Percentiles rank a stretch among this genome's conserved stretches.
These are phyloP conservation scores for Periglandula ipomoeae DNA, from an alignment of 2,329 filamentous ascomycete genomes.

Conservation along the genomic window DNA sequence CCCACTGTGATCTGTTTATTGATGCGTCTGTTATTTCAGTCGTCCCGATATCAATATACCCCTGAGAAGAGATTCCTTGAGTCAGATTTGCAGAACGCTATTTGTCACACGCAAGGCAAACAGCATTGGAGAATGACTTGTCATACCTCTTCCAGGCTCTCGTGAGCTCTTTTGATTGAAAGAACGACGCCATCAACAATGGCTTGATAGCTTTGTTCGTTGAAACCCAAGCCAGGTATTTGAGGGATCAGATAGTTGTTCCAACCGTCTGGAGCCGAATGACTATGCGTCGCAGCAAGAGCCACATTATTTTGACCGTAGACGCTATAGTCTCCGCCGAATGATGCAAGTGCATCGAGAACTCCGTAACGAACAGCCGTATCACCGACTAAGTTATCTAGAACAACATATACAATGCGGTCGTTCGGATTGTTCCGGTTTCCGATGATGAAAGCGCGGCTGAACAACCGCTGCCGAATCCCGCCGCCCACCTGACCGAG, in stretches of 20 bases:
- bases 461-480: constrained; percentile 78
- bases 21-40: constrained; percentile 67
- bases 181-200: constrained; percentile 79
- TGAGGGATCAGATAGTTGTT: constrained; percentile 90
- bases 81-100: neutral
- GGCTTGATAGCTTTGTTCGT: constrained; percentile 77
- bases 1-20: constrained; percentile 80
- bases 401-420: constrained; percentile 76
- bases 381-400: constrained; percentile 86
- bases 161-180: constrained; percentile 73
- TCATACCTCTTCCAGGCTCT: constrained; percentile 36
- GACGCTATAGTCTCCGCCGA: constrained; percentile 63
- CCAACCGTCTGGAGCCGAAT: constrained; percentile 87
- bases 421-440: constrained; percentile 56
- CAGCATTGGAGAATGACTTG: too few relatives aligned
- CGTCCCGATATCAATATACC: constrained; percentile 60
- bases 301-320: constrained; percentile 79
- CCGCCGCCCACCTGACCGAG: constrained; percentile 74
- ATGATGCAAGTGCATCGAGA: constrained; percentile 57
- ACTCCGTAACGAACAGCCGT: constrained; percentile 85
- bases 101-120: neutral
- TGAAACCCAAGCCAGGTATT: constrained; percentile 79
- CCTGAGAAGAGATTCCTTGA: constrained; percentile 28
- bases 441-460: constrained; percentile 80
- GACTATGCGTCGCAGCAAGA: constrained; percentile 86